These are phyloP conservation scores for Lipomyces yamadae DNA, from an alignment of 805 yeast species.

Conservation along the genomic window DNA sequence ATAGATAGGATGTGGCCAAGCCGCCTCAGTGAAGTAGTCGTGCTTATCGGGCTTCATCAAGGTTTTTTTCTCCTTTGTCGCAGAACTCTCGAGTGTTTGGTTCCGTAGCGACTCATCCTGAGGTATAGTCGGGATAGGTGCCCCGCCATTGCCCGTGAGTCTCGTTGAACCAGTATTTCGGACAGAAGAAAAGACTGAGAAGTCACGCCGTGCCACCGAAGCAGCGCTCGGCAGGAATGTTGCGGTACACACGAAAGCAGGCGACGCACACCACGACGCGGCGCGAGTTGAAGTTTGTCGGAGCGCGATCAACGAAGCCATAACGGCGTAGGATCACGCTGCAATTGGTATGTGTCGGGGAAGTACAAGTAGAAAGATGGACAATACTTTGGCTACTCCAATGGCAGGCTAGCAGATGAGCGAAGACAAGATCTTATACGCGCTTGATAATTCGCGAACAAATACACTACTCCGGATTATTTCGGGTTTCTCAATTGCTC, in stretches of 20 bases:
- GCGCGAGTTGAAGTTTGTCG: not conserved
- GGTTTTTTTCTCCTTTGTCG: constrained; percentile 13
- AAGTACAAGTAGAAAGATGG: not conserved
- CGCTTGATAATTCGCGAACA: no score
- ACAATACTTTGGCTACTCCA: not conserved
- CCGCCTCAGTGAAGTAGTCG: constrained; percentile 31
- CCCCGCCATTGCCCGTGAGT: not conserved
- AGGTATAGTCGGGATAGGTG: constrained; percentile 3
- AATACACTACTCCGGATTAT: no score
- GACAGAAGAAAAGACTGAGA: not conserved
- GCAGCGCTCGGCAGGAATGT: not conserved
- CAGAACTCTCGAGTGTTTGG: constrained; percentile 1
- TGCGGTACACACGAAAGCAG: not conserved
- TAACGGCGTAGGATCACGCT: not conserved
- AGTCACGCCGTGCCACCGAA: not conserved
- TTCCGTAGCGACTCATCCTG: not conserved
- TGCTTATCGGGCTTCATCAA: constrained; percentile 31
- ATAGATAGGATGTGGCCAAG: constrained; percentile 54
- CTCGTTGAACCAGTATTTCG: not conserved
- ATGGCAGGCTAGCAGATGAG: no score
- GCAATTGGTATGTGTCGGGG: not conserved
- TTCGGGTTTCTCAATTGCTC: no score
- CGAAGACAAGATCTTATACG: no score
- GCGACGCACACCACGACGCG: not conserved
- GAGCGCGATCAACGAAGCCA: not conserved